phyloP scores from a whole-genome alignment of 441 rosid species.

The Isatis lusitanica region DNA sequence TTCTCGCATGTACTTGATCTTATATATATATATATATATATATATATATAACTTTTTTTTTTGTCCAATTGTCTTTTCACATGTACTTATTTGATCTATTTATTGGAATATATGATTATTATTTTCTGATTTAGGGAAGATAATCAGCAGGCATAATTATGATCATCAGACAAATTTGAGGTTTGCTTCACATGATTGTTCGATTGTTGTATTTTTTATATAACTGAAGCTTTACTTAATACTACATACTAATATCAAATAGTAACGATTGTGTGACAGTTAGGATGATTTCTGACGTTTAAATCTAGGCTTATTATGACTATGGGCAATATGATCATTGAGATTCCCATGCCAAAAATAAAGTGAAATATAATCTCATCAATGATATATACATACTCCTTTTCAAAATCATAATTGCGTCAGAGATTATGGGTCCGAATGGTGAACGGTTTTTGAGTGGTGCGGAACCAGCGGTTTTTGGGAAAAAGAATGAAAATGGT shows the following conservation, averaged over 20 bases:
- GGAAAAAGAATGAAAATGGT: conserved; percentile 20
- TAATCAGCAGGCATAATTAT: not conserved
- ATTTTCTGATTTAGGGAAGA: not conserved
- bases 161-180: conserved; percentile 11
- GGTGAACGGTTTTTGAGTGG: no score
- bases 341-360: conserved; percentile 30
- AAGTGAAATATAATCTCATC: not conserved
- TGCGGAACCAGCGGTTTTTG: no score
- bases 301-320: conserved; percentile 1
- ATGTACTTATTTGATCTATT: conserved; percentile 25
- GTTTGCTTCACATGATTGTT: conserved; percentile 26
- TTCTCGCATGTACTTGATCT: no score
- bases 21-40: no score
- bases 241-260: not conserved
- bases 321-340: not conserved
- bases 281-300: not conserved
- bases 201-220: not conserved
- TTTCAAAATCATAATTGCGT: not conserved
- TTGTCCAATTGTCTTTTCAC: conserved; percentile 22
- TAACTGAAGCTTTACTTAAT: not conserved
- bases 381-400: not conserved
- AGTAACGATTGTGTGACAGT: not conserved
- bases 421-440: conserved; percentile 17
- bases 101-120: conserved; percentile 2
- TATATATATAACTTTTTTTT: not conserved